phyloP scores from a whole-genome alignment of 495 filamentous ascomycete genomes.

The Paragyromitra xinjiangensis region DNA sequence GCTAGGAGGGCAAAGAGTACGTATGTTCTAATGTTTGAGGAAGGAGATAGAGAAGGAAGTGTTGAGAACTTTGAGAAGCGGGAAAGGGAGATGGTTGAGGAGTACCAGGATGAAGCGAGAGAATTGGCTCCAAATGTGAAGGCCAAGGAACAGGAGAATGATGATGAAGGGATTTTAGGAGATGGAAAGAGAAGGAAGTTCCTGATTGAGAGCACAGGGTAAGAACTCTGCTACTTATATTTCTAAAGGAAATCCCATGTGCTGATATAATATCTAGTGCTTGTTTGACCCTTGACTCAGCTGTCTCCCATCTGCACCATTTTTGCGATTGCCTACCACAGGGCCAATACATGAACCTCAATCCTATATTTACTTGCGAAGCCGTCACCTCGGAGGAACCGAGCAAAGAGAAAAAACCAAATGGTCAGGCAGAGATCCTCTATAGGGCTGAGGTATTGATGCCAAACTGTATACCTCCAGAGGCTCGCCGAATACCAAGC shows the following conservation, averaged over 20 bases:
- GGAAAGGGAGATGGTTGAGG: conserved; percentile 76
- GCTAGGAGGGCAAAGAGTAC: conserved; percentile 77
- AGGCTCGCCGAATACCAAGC: conserved; percentile 68
- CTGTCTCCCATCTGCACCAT: conserved; percentile 78
- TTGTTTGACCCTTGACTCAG: conserved; percentile 74
- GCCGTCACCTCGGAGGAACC: conserved; percentile 46
- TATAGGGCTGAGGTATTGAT: conserved; percentile 70
- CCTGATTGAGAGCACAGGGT: conserved; percentile 66
- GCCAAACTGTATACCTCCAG: conserved; percentile 72
- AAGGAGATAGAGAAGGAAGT: conserved; percentile 57
- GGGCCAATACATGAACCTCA: conserved; percentile 65
- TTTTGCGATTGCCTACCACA: conserved; percentile 75
- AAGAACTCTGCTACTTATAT: conserved; percentile 21
- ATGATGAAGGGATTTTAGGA: conserved; percentile 57
- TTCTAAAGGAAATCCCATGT: not conserved
- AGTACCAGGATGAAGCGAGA: conserved; percentile 76
- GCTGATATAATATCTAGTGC: conserved; percentile 65
- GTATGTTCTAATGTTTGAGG: conserved; percentile 71
- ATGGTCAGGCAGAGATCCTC: not conserved
- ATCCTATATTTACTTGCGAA: conserved; percentile 63
- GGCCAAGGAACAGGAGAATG: conserved; percentile 64
- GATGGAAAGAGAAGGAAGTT: conserved; percentile 57
- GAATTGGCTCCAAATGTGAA: conserved; percentile 59
- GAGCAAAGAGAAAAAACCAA: conserved; percentile 48
- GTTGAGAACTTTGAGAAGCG: conserved; percentile 67